phyloP scores from a whole-genome alignment of 257 asterid genomes.

The Nicotiana tomentosiformis region DNA sequence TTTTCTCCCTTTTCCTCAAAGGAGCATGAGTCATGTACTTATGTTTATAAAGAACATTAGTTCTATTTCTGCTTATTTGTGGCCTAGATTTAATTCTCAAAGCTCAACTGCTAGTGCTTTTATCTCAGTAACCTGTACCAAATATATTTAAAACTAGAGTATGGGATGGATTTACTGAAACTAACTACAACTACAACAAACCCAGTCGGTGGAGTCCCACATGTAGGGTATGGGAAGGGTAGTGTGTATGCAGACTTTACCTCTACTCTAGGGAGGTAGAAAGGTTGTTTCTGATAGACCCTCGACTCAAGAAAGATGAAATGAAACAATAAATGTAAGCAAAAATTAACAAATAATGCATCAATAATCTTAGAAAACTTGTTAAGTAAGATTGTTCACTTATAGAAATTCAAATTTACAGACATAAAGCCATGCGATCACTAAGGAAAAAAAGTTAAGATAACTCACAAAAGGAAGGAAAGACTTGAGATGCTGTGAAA shows the following conservation, averaged over 20 bases:
- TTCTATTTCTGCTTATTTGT: not conserved
- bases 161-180: too few species aligned
- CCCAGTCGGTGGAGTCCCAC: too few species aligned
- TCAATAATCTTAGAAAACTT: not conserved
- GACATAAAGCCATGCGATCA: not conserved
- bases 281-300: too few species aligned
- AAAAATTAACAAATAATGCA: not conserved
- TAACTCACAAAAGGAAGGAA: not conserved
- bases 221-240: too few species aligned
- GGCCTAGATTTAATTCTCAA: not conserved
- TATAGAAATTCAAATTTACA: not conserved
- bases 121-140: not conserved
- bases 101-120: not conserved
- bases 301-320: too few species aligned
- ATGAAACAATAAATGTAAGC: too few species aligned
- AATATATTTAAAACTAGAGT: not conserved
- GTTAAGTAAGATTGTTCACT: not conserved
- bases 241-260: too few species aligned
- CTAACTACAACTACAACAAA: too few species aligned
- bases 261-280: too few species aligned
- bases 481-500: not conserved
- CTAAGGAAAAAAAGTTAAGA: not conserved
- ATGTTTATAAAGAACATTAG: not conserved
- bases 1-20: not conserved
- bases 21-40: not conserved